phyloP scores from a whole-genome alignment of 2,329 filamentous ascomycete genomes.

The Arachnomyces sp. region DNA sequence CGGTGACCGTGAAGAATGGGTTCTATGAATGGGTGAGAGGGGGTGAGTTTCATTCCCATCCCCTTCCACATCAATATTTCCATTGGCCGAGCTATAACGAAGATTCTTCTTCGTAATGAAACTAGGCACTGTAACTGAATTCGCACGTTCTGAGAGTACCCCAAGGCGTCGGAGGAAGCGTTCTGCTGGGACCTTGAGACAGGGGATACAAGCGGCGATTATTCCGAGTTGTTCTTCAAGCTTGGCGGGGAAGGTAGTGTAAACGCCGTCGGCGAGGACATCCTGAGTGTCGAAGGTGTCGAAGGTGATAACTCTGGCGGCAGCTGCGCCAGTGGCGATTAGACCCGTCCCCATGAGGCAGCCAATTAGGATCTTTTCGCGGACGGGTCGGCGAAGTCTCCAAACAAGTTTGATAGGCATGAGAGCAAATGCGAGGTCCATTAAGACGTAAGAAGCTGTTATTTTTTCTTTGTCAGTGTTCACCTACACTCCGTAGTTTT shows the following conservation, averaged over 20 bases:
- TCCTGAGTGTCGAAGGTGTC: background rate
- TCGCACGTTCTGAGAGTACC: background rate
- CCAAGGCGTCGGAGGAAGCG: background rate
- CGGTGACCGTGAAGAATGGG: no score
- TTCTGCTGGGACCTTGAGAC: constrained; percentile 2
- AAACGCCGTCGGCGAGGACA: background rate
- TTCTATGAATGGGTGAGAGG: no score
- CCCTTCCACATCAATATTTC: no score
- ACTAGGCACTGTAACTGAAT: background rate
- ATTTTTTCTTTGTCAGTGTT: background rate
- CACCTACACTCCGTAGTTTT: no score
- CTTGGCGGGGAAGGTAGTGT: background rate
- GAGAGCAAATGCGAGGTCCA: constrained; percentile 1
- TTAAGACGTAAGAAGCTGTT: background rate
- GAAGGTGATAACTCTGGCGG: background rate
- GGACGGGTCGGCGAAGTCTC: background rate
- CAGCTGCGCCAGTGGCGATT: background rate
- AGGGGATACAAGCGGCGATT: constrained; percentile 3
- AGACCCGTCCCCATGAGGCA: constrained; percentile 2
- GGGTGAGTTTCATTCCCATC: no score
- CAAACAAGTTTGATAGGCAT: constrained; percentile 3
- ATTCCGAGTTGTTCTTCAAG: constrained; percentile 3
- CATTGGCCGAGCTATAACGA: no score
- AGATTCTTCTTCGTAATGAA: background rate
- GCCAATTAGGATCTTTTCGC: constrained; percentile 1